Evolutionary conservation across 2,329 filamentous ascomycete genomes (phyloP), one percentile per base, ranked within the genome.

Genomic region (Aotearoamyces nothofagi): DNA sequence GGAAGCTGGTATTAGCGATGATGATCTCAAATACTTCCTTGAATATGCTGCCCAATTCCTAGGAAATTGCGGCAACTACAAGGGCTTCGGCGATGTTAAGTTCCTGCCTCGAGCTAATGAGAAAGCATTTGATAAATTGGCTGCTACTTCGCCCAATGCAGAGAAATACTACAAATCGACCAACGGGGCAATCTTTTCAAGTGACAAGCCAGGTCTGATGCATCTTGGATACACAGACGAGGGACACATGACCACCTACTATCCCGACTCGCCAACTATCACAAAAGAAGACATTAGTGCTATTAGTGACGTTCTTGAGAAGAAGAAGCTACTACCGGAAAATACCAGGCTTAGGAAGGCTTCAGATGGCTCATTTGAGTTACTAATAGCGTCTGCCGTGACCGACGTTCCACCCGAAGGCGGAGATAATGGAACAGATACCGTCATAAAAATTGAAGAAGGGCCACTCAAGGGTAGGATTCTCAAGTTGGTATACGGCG

Each of bases 51-150:
- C 69, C 16, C 78, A 82, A 52, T 84, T 90, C 51, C 60, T 90
- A 3, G 78, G 78, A 24, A 90, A 87, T 48, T 65, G 64, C 36
- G 48, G 82, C 38, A 90, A 90, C 53, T 90, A 87, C 58, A 87
- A 87, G 58, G 78, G 78, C 41, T 87, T 86, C 44, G 82, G 82
- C 24, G 80, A 90, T 53, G 69, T 76, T 43, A 90, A 90, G 50
- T 86, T 90, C 47, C 66, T 90, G 33, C 81, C 81, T 2, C 65
- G 79, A 41, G 70, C 78, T 44, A 60, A 64, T 5, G 65, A 73
- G 40, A 65, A 68, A 33, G 66, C 63, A 4, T 65, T 86, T 34
- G 63, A 69, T 28, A 66, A 74, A 35, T 59, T 87, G 17, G 74
- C 76, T 24, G 62, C 66, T 10, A 63, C 63, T 10, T 56, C 54